Base-by-base conservation (phyloP, 2,329 filamentous ascomycete species). In the Aureobasidium sp. region DNA sequence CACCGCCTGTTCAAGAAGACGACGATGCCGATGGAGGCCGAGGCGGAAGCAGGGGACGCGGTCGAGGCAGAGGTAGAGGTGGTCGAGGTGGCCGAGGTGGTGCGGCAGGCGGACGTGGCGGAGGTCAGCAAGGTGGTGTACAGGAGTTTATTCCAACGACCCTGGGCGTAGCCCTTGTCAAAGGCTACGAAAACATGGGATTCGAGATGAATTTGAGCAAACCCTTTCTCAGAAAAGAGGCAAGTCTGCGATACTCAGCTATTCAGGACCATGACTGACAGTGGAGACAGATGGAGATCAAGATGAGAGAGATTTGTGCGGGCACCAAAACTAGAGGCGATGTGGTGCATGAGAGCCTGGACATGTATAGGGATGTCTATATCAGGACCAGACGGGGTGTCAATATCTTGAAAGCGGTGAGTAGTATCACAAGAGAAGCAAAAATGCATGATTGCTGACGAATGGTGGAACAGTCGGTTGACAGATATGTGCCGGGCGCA, bases 291-390 rank as follows among this genome's bases (percentile, higher is more conserved):
- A 96, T 96, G 90, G 94, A 99, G 74, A 77, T 90, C 63, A 90
- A 91, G 72, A 96, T 99, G 93, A 94, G 92, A 71, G 90, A 89
- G 61, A 96, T 99, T 61, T 97, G 94, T 74, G 91, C 93, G 62
- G 94, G 94, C 27, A 85, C 83, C 55, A 88, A 85, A 65, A 89
- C 86, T 35, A 87, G 84, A 68, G 81, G 83, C 58, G 82, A 84
- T 21, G 89, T 99, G 49, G 81, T 99, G 43, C 81, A 85, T 59
- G 87, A 95, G 72, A 96, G 88, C 70, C 78, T 99, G 60, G 83
- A 86, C 63, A 90, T 94, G 77, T 99, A 97, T 73, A 85, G 87
- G 54, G 84, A 86, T 57, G 90, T 96, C 15, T 99, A 93, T 74
- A 79, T 87, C 67, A 88, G 92, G 69, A 92, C 90, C 1, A 83